phyloP scores from a whole-genome alignment of 2,329 filamentous ascomycete species.

The Coniosporium tulheliwenetii region DNA sequence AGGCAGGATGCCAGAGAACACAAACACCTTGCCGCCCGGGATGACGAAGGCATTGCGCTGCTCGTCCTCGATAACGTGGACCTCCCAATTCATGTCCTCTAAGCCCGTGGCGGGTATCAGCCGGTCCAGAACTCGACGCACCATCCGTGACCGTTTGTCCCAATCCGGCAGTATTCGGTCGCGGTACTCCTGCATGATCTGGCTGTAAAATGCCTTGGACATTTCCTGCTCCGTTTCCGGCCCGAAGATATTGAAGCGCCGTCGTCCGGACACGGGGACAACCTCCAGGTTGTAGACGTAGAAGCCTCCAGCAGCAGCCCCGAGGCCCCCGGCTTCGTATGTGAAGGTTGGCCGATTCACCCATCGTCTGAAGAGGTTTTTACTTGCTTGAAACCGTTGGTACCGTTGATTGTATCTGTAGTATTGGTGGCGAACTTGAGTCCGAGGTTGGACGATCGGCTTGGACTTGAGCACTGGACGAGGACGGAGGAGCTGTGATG shows the following conservation, averaged over 20 bases:
- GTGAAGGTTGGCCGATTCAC: conserved; percentile 29
- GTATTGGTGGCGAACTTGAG: no score
- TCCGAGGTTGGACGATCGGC: no score
- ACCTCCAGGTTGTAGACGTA: conserved; percentile 56
- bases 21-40: conserved; percentile 64
- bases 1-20: conserved; percentile 57
- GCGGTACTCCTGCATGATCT: conserved; percentile 39
- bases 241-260: conserved; percentile 56
- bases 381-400: conserved; percentile 12
- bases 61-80: conserved; percentile 58
- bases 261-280: conserved; percentile 56
- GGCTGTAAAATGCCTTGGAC: conserved; percentile 38
- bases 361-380: conserved; percentile 18
- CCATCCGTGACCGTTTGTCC: conserved; percentile 40
- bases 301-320: conserved; percentile 31
- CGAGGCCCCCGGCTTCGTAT: conserved; percentile 27
- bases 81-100: conserved; percentile 46
- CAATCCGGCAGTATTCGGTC: conserved; percentile 40
- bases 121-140: conserved; percentile 48
- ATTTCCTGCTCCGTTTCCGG: conserved; percentile 38
- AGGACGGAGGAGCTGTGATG: no score
- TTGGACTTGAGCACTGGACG: no score
- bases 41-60: conserved; percentile 60
- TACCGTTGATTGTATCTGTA: conserved; percentile 4
- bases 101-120: conserved; percentile 54